These are phyloP conservation scores for Tilletiaria anomala DNA, from an alignment of 1,284 basidiomycete species.

Conservation along the genomic window DNA sequence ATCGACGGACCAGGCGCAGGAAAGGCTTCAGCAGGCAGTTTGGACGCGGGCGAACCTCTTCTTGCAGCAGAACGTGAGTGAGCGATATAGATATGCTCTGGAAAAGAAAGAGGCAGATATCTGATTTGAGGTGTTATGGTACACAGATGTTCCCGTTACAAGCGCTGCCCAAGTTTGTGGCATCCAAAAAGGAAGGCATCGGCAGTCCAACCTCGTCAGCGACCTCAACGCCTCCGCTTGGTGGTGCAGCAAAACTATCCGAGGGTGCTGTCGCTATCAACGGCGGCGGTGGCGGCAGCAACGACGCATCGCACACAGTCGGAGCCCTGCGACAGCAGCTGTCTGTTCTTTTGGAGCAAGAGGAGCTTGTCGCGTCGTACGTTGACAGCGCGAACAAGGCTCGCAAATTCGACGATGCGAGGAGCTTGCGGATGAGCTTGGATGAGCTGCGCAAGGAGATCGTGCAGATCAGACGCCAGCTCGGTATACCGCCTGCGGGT, in stretches of 20 bases:
- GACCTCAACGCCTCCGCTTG: background rate
- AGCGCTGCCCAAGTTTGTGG: conserved; percentile 55
- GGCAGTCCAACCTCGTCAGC: conserved; percentile 40
- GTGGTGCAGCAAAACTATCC: too few relatives aligned
- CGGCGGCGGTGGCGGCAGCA: background rate
- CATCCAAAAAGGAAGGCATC: too few relatives aligned
- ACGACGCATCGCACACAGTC: conserved; percentile 5
- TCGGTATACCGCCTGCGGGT: too few relatives aligned
- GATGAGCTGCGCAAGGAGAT: conserved; percentile 30
- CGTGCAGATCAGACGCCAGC: too few relatives aligned
- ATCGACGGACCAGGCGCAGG: conserved; percentile 49
- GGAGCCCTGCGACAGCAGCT: conserved; percentile 16
- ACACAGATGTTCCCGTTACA: conserved; percentile 37
- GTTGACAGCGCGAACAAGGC: conserved; percentile 20
- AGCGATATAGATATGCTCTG: too few relatives aligned
- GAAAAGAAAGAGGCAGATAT: background rate
- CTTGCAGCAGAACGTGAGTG: conserved; percentile 75
- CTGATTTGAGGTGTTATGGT: conserved; percentile 51
- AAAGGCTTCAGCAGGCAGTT: conserved; percentile 68
- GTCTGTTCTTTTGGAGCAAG: conserved; percentile 28
- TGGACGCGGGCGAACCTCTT: conserved; percentile 62
- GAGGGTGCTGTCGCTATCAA: too few relatives aligned
- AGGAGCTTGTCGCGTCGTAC: conserved; percentile 19
- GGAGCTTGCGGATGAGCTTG: conserved; percentile 19
- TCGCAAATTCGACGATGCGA: conserved; percentile 31